Conservation (phyloP, 192 early-diverging fungal species). For the Coemansia sp. region DNA sequence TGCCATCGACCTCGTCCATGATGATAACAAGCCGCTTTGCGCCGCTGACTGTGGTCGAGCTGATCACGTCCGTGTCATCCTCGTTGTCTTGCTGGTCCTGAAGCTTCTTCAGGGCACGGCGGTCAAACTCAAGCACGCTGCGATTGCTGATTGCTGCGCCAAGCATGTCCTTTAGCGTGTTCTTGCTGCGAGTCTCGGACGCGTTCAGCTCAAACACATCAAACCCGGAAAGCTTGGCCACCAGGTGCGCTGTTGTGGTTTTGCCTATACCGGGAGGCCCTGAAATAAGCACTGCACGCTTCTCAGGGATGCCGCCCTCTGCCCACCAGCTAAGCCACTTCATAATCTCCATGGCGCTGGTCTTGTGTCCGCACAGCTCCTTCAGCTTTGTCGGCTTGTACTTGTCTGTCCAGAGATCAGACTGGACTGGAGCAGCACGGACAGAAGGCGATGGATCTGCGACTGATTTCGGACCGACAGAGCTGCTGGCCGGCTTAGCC, state of each 20-base stretch:
- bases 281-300: slow-evolving; percentile 76
- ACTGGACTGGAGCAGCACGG: background rate
- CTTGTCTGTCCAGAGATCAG: slow-evolving; percentile 90
- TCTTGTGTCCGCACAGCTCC: slow-evolving; percentile 89
- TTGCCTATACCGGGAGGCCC: slow-evolving; percentile 99
- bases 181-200: slow-evolving; percentile 92
- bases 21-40: slow-evolving; percentile 66
- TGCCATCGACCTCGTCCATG: slow-evolving; percentile 99
- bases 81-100: slow-evolving; percentile 29
- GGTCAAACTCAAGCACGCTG: slow-evolving; percentile 61
- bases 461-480: background rate
- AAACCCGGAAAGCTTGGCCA: slow-evolving; percentile 75
- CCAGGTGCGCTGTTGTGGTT: slow-evolving; percentile 93
- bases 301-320: slow-evolving; percentile 18
- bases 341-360: slow-evolving; percentile 63
- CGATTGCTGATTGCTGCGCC: slow-evolving; percentile 60
- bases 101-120: slow-evolving; percentile 18
- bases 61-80: slow-evolving; percentile 23
- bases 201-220: slow-evolving; percentile 95
- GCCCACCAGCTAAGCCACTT: slow-evolving; percentile 81
- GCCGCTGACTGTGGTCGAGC: slow-evolving; percentile 23
- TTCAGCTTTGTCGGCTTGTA: slow-evolving; percentile 77
- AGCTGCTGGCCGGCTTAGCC: background rate
- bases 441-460: no score
- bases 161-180: slow-evolving; percentile 64